Conservation (phyloP, 805 yeast genomes). For the Candida sonorensis region DNA sequence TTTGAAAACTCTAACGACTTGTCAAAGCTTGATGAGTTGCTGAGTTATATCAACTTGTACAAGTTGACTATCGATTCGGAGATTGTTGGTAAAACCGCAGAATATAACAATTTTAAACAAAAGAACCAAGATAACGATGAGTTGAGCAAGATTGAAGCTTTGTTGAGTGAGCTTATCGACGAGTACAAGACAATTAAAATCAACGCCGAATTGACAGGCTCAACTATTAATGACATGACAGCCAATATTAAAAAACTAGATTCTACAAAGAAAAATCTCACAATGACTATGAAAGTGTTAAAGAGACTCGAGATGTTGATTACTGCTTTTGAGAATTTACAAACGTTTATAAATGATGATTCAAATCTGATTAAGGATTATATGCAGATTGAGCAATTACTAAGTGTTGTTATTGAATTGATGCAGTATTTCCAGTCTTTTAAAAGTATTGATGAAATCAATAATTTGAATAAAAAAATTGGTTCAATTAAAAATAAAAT, state of each 20-base stretch:
- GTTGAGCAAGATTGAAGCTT: slow-evolving; percentile 22
- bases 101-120: slow-evolving; percentile 28
- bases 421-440: slow-evolving; percentile 70
- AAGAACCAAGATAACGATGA: slow-evolving; percentile 18
- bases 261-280: slow-evolving; percentile 75
- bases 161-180: slow-evolving; percentile 34
- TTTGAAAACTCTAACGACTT: slow-evolving; percentile 47
- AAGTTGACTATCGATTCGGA: slow-evolving; percentile 41
- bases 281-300: slow-evolving; percentile 76
- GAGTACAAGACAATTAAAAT: slow-evolving; percentile 41
- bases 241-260: slow-evolving; percentile 73
- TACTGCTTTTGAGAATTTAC: slow-evolving; percentile 61
- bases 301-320: slow-evolving; percentile 83
- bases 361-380: slow-evolving; percentile 28
- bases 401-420: slow-evolving; percentile 69
- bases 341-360: slow-evolving; percentile 32
- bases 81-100: slow-evolving; percentile 32
- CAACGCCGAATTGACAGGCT: slow-evolving; percentile 50
- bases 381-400: slow-evolving; percentile 48
- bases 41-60: slow-evolving; percentile 43
- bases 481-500: slow-evolving; percentile 52
- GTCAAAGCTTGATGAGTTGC: slow-evolving; percentile 42
- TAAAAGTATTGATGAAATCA: slow-evolving; percentile 77
- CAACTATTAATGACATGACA: slow-evolving; percentile 63
- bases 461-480: slow-evolving; percentile 53